Conservation (phyloP, 495 filamentous ascomycete genomes). For the Talaromyces nanjingensis region DNA sequence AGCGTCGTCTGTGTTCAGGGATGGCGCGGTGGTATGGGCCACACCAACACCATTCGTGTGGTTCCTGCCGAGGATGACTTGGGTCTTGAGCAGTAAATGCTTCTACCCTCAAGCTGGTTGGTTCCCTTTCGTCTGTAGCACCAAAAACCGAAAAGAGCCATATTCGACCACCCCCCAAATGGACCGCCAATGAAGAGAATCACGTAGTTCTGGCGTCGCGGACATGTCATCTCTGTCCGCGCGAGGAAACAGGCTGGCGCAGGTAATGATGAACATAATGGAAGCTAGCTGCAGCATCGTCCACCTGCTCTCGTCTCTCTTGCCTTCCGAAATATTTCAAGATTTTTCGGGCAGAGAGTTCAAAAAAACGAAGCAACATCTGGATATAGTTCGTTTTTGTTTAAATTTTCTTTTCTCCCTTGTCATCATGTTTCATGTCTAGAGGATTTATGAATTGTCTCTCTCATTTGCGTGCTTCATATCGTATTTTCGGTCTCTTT, state of each 20-base stretch:
- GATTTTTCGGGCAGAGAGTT: neutral
- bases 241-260: neutral
- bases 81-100: conserved; percentile 36
- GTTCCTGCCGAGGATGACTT: conserved; percentile 62
- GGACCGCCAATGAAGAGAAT: neutral
- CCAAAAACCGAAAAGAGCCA: neutral
- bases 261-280: neutral
- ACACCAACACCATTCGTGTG: conserved; percentile 89
- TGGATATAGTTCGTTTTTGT: neutral
- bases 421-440: conserved; percentile 1
- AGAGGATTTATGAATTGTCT: neutral
- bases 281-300: neutral
- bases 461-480: neutral
- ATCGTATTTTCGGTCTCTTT: neutral
- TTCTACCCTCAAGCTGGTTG: neutral
- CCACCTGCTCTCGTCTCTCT: neutral
- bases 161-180: neutral
- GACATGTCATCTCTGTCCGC: neutral
- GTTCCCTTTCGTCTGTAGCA: neutral
- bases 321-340: neutral
- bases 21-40: conserved; percentile 94
- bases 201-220: neutral
- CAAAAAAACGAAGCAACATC: neutral
- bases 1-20: conserved; percentile 93
- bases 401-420: neutral